These are phyloP conservation scores for Umbelopsis sp. DNA, from an alignment of 192 early-diverging fungal genomes.

Conservation along the genomic window DNA sequence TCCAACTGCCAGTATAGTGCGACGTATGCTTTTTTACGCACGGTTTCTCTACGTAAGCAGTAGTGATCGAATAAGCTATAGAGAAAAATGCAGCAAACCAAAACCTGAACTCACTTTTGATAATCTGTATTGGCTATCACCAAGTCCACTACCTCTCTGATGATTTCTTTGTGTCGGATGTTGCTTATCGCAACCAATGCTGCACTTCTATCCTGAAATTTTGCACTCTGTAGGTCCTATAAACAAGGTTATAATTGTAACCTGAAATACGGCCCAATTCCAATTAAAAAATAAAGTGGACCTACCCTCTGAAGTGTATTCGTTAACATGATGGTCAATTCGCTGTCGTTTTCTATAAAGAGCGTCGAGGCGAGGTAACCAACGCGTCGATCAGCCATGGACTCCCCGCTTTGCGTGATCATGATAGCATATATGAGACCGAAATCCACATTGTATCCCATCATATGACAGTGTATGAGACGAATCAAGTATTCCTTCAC, in stretches of 20 bases:
- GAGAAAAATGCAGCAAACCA: background rate
- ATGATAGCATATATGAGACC: conserved; percentile 57
- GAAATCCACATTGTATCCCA: conserved; percentile 58
- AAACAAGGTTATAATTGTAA: background rate
- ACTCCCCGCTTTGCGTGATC: conserved; percentile 55
- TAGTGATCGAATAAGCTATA: background rate
- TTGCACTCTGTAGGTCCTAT: conserved; percentile 57
- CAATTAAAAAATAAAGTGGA: background rate
- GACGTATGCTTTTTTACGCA: conserved; percentile 52
- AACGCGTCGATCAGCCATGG: conserved; percentile 43
- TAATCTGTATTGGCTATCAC: conserved; percentile 40
- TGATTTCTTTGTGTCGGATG: conserved; percentile 46
- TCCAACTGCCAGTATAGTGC: conserved; percentile 45
- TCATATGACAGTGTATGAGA: conserved; percentile 55
- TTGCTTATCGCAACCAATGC: conserved; percentile 53
- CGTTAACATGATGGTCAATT: conserved; percentile 56
- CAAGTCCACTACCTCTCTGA: conserved; percentile 40
- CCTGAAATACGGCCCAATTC: conserved; percentile 10
- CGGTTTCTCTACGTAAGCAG: conserved; percentile 38
- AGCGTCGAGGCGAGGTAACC: conserved; percentile 54
- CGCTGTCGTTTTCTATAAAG: conserved; percentile 48
- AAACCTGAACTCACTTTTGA: conserved; percentile 40
- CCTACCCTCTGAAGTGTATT: conserved; percentile 57
- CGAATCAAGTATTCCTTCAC: conserved; percentile 57
- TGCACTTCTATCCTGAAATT: conserved; percentile 48